phyloP scores from a whole-genome alignment of 805 yeast species.

The Lipomyces kockii region DNA sequence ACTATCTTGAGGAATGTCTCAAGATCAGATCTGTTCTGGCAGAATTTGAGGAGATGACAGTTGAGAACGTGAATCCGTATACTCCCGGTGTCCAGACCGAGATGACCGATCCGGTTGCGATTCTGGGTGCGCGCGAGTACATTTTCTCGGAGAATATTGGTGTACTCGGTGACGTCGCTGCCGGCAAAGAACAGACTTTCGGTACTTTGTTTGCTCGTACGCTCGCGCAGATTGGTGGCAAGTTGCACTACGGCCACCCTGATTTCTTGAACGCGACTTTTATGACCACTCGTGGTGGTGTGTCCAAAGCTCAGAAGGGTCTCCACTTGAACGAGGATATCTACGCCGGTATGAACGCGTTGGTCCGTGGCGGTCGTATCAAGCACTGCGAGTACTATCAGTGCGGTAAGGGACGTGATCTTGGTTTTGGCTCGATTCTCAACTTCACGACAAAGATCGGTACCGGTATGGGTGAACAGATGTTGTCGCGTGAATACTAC shows the following conservation, averaged over 20 bases:
- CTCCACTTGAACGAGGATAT: slow-evolving; percentile 93
- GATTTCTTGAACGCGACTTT: slow-evolving; percentile 88
- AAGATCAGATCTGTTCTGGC: slow-evolving; percentile 86
- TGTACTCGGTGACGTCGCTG: slow-evolving; percentile 92
- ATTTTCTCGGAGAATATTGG: slow-evolving; percentile 93
- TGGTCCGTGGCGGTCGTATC: slow-evolving; percentile 87
- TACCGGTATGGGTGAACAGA: slow-evolving; percentile 98
- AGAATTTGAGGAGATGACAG: slow-evolving; percentile 83
- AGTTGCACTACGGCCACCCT: slow-evolving; percentile 95
- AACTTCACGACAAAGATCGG: slow-evolving; percentile 96
- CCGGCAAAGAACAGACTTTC: slow-evolving; percentile 96
- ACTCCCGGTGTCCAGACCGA: slow-evolving; percentile 59
- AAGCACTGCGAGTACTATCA: slow-evolving; percentile 96
- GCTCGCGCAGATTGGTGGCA: slow-evolving; percentile 90
- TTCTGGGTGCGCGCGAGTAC: slow-evolving; percentile 93
- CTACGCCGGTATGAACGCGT: slow-evolving; percentile 91
- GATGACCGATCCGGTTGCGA: slow-evolving; percentile 70
- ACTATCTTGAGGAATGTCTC: slow-evolving; percentile 90
- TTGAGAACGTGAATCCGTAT: slow-evolving; percentile 56
- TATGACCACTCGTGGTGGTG: slow-evolving; percentile 95
- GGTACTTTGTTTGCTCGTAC: slow-evolving; percentile 95
- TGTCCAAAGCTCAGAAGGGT: slow-evolving; percentile 93
- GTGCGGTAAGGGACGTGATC: slow-evolving; percentile 95
- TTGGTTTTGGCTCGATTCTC: slow-evolving; percentile 89
- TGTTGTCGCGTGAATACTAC: slow-evolving; percentile 87